Evolutionary conservation across 768 basidiomycete genomes (phyloP).

Genomic region (Panaeolus papilionaceus): DNA sequence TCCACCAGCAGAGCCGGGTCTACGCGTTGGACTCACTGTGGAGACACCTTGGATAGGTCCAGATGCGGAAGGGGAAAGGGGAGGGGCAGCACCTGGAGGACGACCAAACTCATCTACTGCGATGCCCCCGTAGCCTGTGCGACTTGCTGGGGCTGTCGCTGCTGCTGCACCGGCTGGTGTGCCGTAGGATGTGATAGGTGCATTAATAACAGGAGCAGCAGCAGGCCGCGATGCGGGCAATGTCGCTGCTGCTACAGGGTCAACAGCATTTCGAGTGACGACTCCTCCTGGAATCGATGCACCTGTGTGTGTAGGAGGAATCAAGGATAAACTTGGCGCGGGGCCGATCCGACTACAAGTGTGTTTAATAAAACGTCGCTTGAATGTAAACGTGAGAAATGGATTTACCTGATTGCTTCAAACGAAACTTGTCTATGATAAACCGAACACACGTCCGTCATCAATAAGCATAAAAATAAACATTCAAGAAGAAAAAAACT

Average conservation of each 20-base stretch:
- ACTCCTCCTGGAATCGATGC: constrained; percentile 22
- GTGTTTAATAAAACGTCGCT: constrained; percentile 15
- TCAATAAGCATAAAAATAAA: constrained; percentile 16
- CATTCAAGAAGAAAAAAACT: constrained; percentile 29
- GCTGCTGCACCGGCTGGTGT: constrained; percentile 18
- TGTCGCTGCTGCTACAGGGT: constrained; percentile 24
- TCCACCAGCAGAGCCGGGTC: constrained; percentile 34
- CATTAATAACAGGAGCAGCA: constrained; percentile 1
- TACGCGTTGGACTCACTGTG: constrained; percentile 24
- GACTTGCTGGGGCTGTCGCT: constrained; percentile 26
- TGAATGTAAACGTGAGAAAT: constrained; percentile 32
- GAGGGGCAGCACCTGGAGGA: constrained; percentile 24
- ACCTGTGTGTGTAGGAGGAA: constrained; percentile 31
- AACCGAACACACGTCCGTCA: constrained; percentile 10
- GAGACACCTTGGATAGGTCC: constrained; percentile 19
- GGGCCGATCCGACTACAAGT: constrained; percentile 52
- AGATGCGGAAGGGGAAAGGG: constrained; percentile 25
- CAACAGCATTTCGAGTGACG: constrained; percentile 23
- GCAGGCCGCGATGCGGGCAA: constrained; percentile 27
- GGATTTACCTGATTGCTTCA: constrained; percentile 63
- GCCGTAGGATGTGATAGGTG: constrained; percentile 20
- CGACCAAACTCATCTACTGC: constrained; percentile 28
- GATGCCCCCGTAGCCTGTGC: constrained; percentile 20
- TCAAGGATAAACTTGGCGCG: constrained; percentile 51
- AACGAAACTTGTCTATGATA: constrained; percentile 66